Evolutionary conservation across 129 eudicot genomes (phyloP).

Genomic region (Pittosporum tobira): DNA sequence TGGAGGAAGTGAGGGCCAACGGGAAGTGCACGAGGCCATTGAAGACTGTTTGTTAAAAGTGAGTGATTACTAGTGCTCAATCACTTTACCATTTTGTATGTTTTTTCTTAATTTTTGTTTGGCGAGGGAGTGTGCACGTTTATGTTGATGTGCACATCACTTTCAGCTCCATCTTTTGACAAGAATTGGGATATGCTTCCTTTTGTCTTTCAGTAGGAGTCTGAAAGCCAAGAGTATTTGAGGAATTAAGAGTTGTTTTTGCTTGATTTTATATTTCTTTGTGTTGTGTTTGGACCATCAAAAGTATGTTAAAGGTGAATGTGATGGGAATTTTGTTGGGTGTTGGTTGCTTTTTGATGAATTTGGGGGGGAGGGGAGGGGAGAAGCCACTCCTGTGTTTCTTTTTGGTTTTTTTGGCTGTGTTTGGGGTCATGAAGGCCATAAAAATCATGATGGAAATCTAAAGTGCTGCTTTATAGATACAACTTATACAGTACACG

Average conservation of each 20-base stretch:
- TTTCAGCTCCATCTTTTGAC: slow-evolving; percentile 4
- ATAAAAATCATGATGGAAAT: slow-evolving; percentile 7
- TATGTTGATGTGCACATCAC: not conserved
- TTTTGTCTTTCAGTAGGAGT: slow-evolving; percentile 28
- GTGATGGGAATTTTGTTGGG: slow-evolving; percentile 6
- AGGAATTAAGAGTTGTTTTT: slow-evolving; percentile 29
- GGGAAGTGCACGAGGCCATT: slow-evolving; percentile 17
- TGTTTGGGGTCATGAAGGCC: slow-evolving; percentile 17
- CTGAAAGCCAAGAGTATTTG: slow-evolving; percentile 35
- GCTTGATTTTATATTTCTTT: slow-evolving; percentile 18
- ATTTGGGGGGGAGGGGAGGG: slow-evolving; percentile 5
- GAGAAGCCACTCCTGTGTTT: too few relatives aligned
- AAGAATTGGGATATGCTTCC: slow-evolving; percentile 32
- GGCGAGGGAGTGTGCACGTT: not conserved
- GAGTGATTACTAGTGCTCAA: slow-evolving; percentile 13
- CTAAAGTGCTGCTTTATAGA: not conserved
- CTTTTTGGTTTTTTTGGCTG: not conserved
- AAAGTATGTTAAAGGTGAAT: slow-evolving; percentile 15
- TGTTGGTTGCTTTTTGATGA: slow-evolving; percentile 15
- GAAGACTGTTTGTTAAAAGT: slow-evolving; percentile 11
- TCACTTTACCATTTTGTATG: slow-evolving; percentile 3
- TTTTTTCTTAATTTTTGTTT: not conserved
- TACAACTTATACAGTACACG: not conserved
- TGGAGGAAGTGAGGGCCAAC: slow-evolving; percentile 8
- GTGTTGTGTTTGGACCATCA: slow-evolving; percentile 14